phyloP scores from a whole-genome alignment of 1,139 yeast genomes.

The Taphrina confusa region DNA sequence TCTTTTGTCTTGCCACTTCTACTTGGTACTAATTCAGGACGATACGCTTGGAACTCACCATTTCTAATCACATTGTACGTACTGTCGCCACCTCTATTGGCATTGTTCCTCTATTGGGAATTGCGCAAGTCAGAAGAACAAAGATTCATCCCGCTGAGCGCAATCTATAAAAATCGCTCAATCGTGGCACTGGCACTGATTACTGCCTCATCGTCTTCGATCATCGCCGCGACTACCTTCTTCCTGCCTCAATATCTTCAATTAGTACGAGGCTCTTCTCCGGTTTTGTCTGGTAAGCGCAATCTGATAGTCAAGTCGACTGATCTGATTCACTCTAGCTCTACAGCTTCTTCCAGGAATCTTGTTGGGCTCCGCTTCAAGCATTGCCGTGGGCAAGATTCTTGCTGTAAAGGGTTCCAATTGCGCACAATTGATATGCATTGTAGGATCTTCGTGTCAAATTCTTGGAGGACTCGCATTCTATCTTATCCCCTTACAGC shows the following conservation, averaged over 20 bases:
- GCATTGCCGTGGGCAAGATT: conserved; percentile 9
- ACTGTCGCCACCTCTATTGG: not conserved
- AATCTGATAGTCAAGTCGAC: too few relatives aligned
- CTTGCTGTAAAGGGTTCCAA: conserved; percentile 8
- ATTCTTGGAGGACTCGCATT: conserved; percentile 16
- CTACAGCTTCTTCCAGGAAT: conserved; percentile 12
- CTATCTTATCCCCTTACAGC: not conserved
- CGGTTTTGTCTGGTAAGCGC: conserved; percentile 10
- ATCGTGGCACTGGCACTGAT: conserved; percentile 7
- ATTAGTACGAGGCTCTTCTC: conserved; percentile 16
- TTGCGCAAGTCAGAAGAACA: not conserved
- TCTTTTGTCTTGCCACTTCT: conserved; percentile 11
- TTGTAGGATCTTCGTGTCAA: conserved; percentile 13
- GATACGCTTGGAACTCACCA: conserved; percentile 7
- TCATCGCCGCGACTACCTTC: conserved; percentile 15
- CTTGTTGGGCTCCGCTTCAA: conserved; percentile 9
- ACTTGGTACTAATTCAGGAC: conserved; percentile 9
- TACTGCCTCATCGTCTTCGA: not conserved
- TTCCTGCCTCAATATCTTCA: conserved; percentile 27
- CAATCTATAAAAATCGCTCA: conserved; percentile 11
- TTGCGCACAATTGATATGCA: conserved; percentile 8
- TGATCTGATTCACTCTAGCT: too few relatives aligned
- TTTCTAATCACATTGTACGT: conserved; percentile 11
- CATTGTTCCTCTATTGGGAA: conserved; percentile 17
- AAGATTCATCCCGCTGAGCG: conserved; percentile 11